Evolutionary conservation across 1,139 yeast species (phyloP).

Genomic region (Saccharomyces hybrid): DNA sequence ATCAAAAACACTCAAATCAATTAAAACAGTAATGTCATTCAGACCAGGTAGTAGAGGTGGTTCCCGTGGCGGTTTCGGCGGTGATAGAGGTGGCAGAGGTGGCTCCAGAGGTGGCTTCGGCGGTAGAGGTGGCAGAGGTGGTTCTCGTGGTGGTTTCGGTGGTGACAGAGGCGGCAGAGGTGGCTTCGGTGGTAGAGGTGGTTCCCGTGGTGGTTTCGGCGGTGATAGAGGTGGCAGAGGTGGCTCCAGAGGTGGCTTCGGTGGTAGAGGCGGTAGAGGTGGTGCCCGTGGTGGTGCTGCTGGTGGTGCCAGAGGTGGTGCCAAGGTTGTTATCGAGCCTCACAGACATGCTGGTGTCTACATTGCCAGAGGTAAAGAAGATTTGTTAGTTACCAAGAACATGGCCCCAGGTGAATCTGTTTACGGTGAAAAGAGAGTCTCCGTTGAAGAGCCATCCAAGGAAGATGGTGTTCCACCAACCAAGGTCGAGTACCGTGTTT

Average conservation of each 20-base stretch:
- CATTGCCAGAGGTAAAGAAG: constrained; percentile 99
- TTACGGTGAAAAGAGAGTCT: constrained; percentile 94
- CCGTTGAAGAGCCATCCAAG: constrained; percentile 83
- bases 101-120: constrained; percentile 48
- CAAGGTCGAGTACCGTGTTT: constrained; percentile 96
- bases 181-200: too few relatives aligned
- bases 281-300: constrained; percentile 68
- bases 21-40: constrained; percentile 39
- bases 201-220: too few relatives aligned
- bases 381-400: constrained; percentile 92
- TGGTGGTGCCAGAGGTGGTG: constrained; percentile 80
- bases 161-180: too few relatives aligned
- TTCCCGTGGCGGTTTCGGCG: constrained; percentile 29
- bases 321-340: constrained; percentile 95
- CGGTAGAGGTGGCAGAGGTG: constrained; percentile 43
- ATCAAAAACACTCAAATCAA: constrained; percentile 3
- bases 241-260: constrained; percentile 36
- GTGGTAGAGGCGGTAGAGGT: constrained; percentile 48
- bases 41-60: constrained; percentile 47
- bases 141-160: constrained; percentile 28
- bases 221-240: constrained; percentile 14
- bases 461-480: constrained; percentile 87
- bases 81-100: constrained; percentile 35
- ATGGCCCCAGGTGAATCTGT: constrained; percentile 97
- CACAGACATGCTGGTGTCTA: constrained; percentile 97